Conservation (phyloP, 1,284 basidiomycete species). For the Tylopilus sp. region DNA sequence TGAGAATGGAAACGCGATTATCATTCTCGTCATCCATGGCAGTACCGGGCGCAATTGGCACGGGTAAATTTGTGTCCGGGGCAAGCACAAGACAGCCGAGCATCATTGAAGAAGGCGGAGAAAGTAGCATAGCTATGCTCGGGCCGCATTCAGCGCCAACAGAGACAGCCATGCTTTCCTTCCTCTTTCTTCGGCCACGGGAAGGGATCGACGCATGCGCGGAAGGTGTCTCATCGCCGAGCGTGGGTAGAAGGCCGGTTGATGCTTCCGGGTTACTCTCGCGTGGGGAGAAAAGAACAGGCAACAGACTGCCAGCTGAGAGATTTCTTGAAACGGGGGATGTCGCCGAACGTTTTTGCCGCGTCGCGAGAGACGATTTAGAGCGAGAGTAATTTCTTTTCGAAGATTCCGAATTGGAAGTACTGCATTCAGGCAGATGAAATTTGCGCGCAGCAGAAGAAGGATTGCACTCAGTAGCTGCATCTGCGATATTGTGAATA, state of each 20-base stretch:
- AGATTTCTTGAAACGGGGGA: conserved; percentile 13
- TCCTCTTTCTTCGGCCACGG: conserved; percentile 17
- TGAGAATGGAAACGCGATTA: neutral
- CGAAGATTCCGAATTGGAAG: neutral
- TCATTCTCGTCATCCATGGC: neutral
- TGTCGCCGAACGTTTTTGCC: neutral
- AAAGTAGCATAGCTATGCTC: conserved; percentile 26
- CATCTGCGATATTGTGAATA: conserved; percentile 51
- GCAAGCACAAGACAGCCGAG: neutral
- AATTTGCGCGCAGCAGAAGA: neutral
- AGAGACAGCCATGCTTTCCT: conserved; percentile 11
- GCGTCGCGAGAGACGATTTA: conserved; percentile 12
- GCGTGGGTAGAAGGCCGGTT: neutral
- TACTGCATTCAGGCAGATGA: conserved; percentile 1
- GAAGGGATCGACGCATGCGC: neutral
- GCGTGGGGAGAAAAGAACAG: conserved; percentile 15
- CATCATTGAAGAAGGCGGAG: conserved; percentile 21
- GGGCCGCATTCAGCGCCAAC: conserved; percentile 5
- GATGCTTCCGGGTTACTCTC: conserved; percentile 1
- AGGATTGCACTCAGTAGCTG: neutral
- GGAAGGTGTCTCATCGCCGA: neutral
- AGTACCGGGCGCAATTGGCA: neutral
- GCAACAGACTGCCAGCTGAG: conserved; percentile 15
- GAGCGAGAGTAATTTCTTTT: conserved; percentile 19
- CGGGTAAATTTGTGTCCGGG: conserved; percentile 4